Base-by-base conservation (phyloP, 1,284 basidiomycete genomes). In the Wallemia mellicola region DNA sequence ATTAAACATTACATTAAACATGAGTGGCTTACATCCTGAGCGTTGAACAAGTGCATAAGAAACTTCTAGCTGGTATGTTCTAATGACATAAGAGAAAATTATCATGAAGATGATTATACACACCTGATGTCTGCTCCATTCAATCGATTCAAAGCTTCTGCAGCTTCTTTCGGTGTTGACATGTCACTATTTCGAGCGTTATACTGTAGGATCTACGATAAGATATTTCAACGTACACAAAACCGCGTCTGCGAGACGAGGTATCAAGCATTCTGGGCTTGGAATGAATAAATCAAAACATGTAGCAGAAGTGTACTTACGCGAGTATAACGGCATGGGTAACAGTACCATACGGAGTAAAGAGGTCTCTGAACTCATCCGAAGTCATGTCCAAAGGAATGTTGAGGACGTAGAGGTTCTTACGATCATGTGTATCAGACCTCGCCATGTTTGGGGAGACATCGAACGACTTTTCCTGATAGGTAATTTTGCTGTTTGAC, bases 341-440 rank as follows among this genome's bases (percentile, higher is more conserved):
- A 25, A 57, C 55, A 26, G 14, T n/a, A 26, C 55, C 55, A 26
- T 24, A 57, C 3, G 55, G 55, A 17, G 17, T 24, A n/a, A 57
- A 57, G 25, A 57, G 55, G 5, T 57, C 55, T 26, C 55, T 26
- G 22, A 57, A 57, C 55, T 57, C 55, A 15, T 57, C 55, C 55
- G 55, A 27, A 17, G 55, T 57, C 25, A 57, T 27, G 17, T 57
- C 25, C 55, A 57, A 15, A 19, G 55, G 55, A 28, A 57, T 26
- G 55, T 57, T 57, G 55, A 57, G 55, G 24, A 28, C 55, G 55
- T 57, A 57, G 25, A 57, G 55, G 55, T 57, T 57, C 55, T 57
- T 57, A 7, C 55, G 55, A 24, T 57, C 27, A 24, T 28, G 7
- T 11, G 55, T 19, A 17, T 57, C 55, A 28, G 24, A 26, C 15